Evolutionary conservation across 2,329 filamentous ascomycete genomes (phyloP).

Genomic region (Penicillium crustosum): DNA sequence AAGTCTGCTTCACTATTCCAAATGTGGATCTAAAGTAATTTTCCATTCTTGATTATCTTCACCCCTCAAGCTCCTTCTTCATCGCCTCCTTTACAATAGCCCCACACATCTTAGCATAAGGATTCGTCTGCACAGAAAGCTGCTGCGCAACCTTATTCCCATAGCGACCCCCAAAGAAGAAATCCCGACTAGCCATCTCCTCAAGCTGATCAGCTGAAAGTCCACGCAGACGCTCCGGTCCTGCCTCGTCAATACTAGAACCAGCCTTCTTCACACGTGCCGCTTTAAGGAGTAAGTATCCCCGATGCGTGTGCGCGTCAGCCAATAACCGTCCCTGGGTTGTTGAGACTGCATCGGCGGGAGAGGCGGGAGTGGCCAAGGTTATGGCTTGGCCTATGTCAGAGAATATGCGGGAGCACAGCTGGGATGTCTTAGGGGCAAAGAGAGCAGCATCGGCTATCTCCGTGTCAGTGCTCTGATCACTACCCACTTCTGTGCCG

Average conservation of each 20-base stretch:
- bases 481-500: background rate
- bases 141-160: constrained; percentile 58
- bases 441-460: constrained; percentile 27
- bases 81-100: constrained; percentile 62
- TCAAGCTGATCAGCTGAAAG: constrained; percentile 48
- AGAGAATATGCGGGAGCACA: constrained; percentile 31
- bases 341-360: constrained; percentile 45
- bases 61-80: constrained; percentile 52
- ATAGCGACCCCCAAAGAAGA: constrained; percentile 55
- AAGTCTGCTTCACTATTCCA: background rate
- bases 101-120: constrained; percentile 63
- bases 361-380: constrained; percentile 43
- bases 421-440: constrained; percentile 16
- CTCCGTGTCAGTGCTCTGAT: constrained; percentile 2
- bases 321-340: constrained; percentile 53
- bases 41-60: background rate
- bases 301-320: constrained; percentile 57
- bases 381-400: constrained; percentile 49
- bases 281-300: constrained; percentile 45
- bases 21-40: background rate
- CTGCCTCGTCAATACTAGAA: background rate
- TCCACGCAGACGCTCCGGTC: constrained; percentile 34
- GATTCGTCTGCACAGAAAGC: constrained; percentile 61
- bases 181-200: constrained; percentile 57
- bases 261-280: constrained; percentile 28